Base-by-base conservation (phyloP, 768 basidiomycete genomes). In the Clathrus columnatus region DNA sequence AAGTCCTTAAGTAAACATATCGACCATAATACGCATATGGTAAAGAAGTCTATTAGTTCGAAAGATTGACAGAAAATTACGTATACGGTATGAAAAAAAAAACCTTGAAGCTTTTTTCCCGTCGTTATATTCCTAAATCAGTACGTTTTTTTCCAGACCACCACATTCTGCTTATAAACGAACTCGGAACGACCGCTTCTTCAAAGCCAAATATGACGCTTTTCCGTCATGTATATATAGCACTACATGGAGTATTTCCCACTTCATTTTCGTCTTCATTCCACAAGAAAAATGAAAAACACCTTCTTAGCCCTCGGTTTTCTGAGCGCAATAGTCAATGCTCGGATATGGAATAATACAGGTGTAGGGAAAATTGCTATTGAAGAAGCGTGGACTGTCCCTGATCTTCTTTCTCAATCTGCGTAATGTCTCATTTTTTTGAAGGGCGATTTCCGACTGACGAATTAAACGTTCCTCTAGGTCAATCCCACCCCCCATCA, bases 331-430 rank as follows among this genome's bases (percentile, higher is more conserved):
- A 11, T 2, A 36, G 36, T 36, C 10, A 11, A 14, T 8, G 36
- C 4, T 36, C 36, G 36, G 2, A 36, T 14, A 2, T 55, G 54
- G 54, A 47, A 55, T 26, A 20, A 55, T 23, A 55, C 54, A 10
- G 54, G 54, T 8, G 21, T 20, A 14, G 54, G 54, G 23, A 23
- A 44, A 7, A 55, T 55, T 28, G 41, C 48, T 7, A 30, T 55
- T 20, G 54, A 55, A 55, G 54, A 55, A 27, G 54, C 54, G 29
- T 55, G 54, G 54, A 55, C 54, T 5, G 32, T 55, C n/a, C 54
- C 54, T n/a, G 54, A 55, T 14, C 28, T 55, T 8, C 17, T 55
- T 3, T 24, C 7, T 29, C 54, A 55, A 48, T 27, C 26, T 27
- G 36, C 11, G 54, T 48, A 29, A 10, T n/a, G n/a, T n/a, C 44